Evolutionary conservation across 768 basidiomycete species (phyloP).

Genomic region (Tubosaeta brunneosetosa): DNA sequence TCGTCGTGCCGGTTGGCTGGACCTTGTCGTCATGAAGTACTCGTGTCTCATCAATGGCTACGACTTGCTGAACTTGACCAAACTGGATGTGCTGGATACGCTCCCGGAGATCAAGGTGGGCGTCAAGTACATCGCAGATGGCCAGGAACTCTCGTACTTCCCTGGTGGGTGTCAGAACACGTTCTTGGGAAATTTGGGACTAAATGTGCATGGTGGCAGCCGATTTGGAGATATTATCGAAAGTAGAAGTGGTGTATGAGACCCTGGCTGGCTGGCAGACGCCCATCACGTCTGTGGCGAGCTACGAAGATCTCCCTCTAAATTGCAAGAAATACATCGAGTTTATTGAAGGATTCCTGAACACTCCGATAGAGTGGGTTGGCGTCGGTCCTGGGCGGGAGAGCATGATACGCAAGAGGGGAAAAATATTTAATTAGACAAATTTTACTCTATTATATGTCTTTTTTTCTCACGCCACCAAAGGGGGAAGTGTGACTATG

Average conservation of each 20-base stretch:
- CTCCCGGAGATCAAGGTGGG: constrained; percentile 86
- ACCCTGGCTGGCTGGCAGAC: constrained; percentile 90
- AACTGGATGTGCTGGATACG: constrained; percentile 87
- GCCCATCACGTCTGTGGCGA: constrained; percentile 58
- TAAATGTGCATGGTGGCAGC: constrained; percentile 41
- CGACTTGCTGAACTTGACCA: constrained; percentile 89
- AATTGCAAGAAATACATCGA: constrained; percentile 83
- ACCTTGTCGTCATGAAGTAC: constrained; percentile 90
- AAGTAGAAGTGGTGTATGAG: constrained; percentile 81
- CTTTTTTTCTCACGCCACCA: constrained; percentile 23
- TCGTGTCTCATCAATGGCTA: constrained; percentile 96
- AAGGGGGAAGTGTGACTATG: constrained; percentile 14
- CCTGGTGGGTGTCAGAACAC: constrained; percentile 55
- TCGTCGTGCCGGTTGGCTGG: constrained; percentile 95
- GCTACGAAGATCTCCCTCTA: constrained; percentile 73
- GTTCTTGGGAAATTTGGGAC: background rate
- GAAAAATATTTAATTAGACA: constrained; percentile 18
- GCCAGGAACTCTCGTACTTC: constrained; percentile 75
- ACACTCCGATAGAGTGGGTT: constrained; percentile 82
- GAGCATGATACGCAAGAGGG: constrained; percentile 52
- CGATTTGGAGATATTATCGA: constrained; percentile 74
- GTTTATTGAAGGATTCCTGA: constrained; percentile 76
- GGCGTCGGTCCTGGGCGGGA: constrained; percentile 88
- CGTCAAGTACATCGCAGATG: constrained; percentile 73
- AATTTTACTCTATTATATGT: background rate